Percentiles rank a stretch among this genome's conserved stretches.
These are phyloP conservation scores for Zhuliangozyma parablackwelliae DNA, from an alignment of 1,139 yeast genomes.

Conservation along the genomic window DNA sequence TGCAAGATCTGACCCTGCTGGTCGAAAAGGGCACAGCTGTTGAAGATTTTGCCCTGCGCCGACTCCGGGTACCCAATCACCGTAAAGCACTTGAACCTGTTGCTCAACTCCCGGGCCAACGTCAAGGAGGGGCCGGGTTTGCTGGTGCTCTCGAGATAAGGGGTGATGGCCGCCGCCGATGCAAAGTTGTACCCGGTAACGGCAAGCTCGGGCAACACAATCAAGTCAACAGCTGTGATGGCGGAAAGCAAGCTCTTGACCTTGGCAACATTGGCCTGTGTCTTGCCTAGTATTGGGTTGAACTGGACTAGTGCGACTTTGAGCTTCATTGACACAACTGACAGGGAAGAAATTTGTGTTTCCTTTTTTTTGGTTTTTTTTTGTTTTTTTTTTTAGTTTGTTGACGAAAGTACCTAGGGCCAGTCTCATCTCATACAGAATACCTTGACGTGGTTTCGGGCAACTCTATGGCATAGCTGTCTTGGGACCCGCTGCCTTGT, in stretches of 20 bases:
- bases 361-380: no score
- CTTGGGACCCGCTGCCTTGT: no score
- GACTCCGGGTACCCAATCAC: constrained; percentile 80
- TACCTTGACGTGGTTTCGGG: no score
- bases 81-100: constrained; percentile 56
- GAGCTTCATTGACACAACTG: constrained; percentile 15
- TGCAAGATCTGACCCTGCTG: constrained; percentile 56
- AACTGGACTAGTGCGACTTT: constrained; percentile 67
- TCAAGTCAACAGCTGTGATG: constrained; percentile 42
- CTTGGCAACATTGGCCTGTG: constrained; percentile 49
- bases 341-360: no score
- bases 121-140: constrained; percentile 41
- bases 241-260: constrained; percentile 38
- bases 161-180: constrained; percentile 48
- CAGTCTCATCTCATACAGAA: no score
- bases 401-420: no score
- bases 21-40: constrained; percentile 65
- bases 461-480: no score
- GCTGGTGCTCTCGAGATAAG: constrained; percentile 49
- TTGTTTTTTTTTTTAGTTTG: no score
- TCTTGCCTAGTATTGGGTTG: constrained; percentile 60
- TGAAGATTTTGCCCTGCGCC: constrained; percentile 43
- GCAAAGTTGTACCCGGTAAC: constrained; percentile 79
- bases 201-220: constrained; percentile 81
- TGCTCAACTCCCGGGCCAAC: constrained; percentile 57